Conservation (phyloP, 179 eudicot species). For the Carnegiea gigantea region DNA sequence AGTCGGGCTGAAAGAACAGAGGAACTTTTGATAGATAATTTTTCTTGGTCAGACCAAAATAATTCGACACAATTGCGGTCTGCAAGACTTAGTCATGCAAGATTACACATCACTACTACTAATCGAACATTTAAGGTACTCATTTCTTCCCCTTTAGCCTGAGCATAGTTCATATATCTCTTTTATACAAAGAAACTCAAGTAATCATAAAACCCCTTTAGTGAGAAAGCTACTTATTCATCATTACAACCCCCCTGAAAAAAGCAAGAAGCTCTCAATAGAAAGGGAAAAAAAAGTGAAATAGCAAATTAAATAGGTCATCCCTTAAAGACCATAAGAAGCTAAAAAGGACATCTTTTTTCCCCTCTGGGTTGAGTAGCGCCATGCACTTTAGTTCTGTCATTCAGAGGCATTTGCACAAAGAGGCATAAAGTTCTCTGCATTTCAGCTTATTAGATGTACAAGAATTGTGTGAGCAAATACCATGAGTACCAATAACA, state of each 20-base stretch:
- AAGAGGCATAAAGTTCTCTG: neutral
- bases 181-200: slow-evolving; percentile 17
- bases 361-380: neutral
- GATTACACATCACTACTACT: slow-evolving; percentile 16
- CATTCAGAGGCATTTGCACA: too few relatives aligned
- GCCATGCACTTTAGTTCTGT: slow-evolving; percentile 24
- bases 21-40: neutral
- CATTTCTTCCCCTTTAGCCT: neutral
- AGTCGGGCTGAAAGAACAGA: too few relatives aligned
- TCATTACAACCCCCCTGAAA: slow-evolving; percentile 5
- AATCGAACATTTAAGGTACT: neutral
- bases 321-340: slow-evolving; percentile 8
- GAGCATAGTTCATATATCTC: slow-evolving; percentile 9
- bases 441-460: neutral
- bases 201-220: slow-evolving; percentile 7
- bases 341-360: slow-evolving; percentile 9
- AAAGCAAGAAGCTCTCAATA: neutral
- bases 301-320: neutral
- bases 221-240: slow-evolving; percentile 28
- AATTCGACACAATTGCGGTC: neutral
- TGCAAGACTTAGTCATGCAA: neutral
- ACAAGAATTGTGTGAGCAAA: neutral
- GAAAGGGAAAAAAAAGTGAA: neutral
- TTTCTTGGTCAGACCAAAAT: neutral
- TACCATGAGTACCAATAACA: neutral